These are phyloP conservation scores for Chenopodium formosanum DNA, from an alignment of 148 eudicot genomes.

Conservation along the genomic window DNA sequence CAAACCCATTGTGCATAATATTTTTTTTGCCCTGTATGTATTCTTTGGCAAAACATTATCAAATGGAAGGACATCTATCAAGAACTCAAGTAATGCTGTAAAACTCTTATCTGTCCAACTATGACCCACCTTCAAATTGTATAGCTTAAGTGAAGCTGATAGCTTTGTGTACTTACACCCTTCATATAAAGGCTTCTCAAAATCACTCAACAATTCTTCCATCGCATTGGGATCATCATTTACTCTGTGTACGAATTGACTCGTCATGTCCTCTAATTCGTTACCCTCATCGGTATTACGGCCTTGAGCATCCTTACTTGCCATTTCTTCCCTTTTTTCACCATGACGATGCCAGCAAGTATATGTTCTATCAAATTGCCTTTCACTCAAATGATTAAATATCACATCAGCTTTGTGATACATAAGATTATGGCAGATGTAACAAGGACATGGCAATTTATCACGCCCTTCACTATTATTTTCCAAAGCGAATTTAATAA, in stretches of 20 bases:
- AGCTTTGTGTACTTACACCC: slow-evolving; percentile 2
- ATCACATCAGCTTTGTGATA: background rate
- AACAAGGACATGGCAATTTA: background rate
- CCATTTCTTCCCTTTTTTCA: background rate
- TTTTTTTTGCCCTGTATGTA: slow-evolving; percentile 15
- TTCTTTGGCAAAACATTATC: background rate
- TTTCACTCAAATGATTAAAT: background rate
- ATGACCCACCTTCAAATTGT: slow-evolving; percentile 14
- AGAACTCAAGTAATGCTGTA: background rate
- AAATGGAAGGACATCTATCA: slow-evolving; percentile 2
- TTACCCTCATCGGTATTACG: background rate
- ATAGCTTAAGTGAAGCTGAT: background rate
- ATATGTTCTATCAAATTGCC: background rate
- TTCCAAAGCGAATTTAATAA: background rate
- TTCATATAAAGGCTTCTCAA: background rate
- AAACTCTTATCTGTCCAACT: slow-evolving; percentile 19
- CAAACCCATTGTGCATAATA: background rate
- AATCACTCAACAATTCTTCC: background rate
- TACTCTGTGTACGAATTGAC: background rate
- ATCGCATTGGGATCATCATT: background rate
- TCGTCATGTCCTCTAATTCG: background rate
- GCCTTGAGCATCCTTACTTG: background rate
- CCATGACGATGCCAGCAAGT: too few species aligned
- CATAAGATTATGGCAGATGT: too few species aligned
- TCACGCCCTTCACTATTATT: background rate